These are phyloP conservation scores for Mucuna pruriens DNA, from an alignment of 306 rosid genomes.

Conservation along the genomic window DNA sequence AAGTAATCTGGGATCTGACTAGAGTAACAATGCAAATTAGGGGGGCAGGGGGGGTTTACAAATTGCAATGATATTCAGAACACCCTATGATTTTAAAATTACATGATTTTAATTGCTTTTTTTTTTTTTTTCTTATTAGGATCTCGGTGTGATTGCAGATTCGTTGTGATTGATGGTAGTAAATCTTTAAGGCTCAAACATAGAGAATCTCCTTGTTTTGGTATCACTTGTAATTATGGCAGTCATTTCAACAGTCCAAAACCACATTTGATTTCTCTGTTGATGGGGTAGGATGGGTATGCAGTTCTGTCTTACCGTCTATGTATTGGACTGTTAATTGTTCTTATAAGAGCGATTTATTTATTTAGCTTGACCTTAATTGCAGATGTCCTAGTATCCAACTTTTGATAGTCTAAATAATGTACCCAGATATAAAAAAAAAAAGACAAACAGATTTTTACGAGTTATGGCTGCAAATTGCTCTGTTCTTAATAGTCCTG, in stretches of 20 bases:
- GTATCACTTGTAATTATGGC: not conserved
- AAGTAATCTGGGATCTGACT: conserved; percentile 17
- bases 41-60: not conserved
- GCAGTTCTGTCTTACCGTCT: not conserved
- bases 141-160: not conserved
- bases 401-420: not conserved
- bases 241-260: conserved; percentile 3
- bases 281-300: not conserved
- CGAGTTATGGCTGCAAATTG: not conserved
- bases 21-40: conserved; percentile 1
- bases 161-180: not conserved
- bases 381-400: not conserved
- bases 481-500: not conserved
- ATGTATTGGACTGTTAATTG: not conserved
- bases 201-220: not conserved
- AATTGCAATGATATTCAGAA: conserved; percentile 27
- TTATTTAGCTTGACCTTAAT: not conserved
- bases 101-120: not conserved
- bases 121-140: not conserved
- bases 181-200: conserved; percentile 5
- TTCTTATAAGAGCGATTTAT: not conserved
- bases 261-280: not conserved
- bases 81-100: not conserved
- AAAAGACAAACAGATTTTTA: no score
- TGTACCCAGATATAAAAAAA: not conserved